phyloP scores from a whole-genome alignment of 78 protist genomes.

The Dictyostelium citrinum region DNA sequence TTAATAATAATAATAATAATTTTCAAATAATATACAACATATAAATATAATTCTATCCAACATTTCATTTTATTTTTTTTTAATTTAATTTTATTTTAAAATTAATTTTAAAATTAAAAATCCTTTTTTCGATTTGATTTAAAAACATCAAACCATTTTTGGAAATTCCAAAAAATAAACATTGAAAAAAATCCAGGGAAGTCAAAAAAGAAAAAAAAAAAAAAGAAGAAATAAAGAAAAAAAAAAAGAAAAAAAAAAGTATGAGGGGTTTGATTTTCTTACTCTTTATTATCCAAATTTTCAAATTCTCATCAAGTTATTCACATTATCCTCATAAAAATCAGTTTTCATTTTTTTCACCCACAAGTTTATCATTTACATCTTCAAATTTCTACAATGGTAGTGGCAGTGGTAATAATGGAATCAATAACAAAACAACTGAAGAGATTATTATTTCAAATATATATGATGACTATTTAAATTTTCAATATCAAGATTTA shows the following conservation, averaged over 20 bases:
- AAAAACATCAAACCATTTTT: neutral
- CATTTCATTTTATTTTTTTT: neutral
- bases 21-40: neutral
- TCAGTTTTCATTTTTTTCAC: neutral
- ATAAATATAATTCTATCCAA: neutral
- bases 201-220: neutral
- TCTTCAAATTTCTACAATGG: neutral
- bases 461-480: slow-evolving; percentile 16
- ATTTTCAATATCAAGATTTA: neutral
- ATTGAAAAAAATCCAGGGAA: no score
- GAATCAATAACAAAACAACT: neutral
- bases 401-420: no score
- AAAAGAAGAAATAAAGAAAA: no score
- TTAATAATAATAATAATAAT: neutral
- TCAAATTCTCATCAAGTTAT: neutral
- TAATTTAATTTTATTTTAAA: neutral
- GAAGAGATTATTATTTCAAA: neutral
- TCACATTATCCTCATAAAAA: neutral
- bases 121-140: neutral
- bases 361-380: neutral
- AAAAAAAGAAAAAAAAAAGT: neutral
- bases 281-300: neutral
- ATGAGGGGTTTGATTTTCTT: neutral
- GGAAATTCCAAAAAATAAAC: neutral
- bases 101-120: no score